Evolutionary conservation across 768 basidiomycete species (phyloP), one percentile per base, ranked within the genome.

Genomic region (Termitomyces titanicus): DNA sequence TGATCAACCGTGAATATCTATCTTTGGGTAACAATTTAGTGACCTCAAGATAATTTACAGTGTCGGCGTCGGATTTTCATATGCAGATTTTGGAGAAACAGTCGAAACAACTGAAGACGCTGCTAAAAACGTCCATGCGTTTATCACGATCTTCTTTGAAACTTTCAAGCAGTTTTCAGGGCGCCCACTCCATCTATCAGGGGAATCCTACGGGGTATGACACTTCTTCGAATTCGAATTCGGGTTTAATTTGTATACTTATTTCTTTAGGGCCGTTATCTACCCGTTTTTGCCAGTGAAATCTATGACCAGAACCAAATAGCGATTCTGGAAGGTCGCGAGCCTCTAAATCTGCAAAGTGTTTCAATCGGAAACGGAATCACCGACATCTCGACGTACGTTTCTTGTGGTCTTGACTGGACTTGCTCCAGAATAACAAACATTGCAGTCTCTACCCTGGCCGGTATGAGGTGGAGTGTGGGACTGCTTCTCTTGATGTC

Each of bases 71-170:
- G 88, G 86, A 1, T 89, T 84, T 65, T 86, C 84, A 2, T 88
- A 86, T 55, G 82, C 84, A 2, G 86, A 89, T 58, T 81, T 78
- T 56, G 85, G 84, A 3, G 82, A 89, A 70, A 81, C 76, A 0
- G 74, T 89, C 17, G 83, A 81, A 54, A 90, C 86, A 0, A 88
- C 90, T 0, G 89, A 92, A 68, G 84, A 84, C n/a, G 91, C 90
- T 0, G 86, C 89, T 4, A 81, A 79, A 58, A 86, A 92, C 62
- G 73, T 92, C 37, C 77, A 86, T 47, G 85, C 89, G 0, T 92
- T 92, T 69, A 74, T 92, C 51, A 73, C 81, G 2, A 86, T 93
- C 53, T 91, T 92, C 71, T 89, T 91, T 61, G 85, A 91, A 59
- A 84, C 85, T 0, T 94, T 92, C 72, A 73, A 76, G 13, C 79